A percentile compares a stretch with the other conserved stretches of the same genome.
Conservation (phyloP, 441 rosid species). For the Pelargonium fulgidum region DNA sequence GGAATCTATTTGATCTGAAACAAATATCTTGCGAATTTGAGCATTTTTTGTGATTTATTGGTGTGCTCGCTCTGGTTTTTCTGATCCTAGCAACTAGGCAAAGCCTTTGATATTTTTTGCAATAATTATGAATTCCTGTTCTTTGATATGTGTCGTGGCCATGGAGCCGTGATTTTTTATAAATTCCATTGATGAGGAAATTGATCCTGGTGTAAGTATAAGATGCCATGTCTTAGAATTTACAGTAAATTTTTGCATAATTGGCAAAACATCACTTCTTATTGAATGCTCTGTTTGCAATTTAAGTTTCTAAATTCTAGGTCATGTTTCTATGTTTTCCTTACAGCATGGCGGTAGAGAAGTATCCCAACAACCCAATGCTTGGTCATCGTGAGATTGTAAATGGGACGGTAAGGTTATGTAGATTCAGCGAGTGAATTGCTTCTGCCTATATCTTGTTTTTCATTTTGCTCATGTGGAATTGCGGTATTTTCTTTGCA, state of each 20-base stretch:
- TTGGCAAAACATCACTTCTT: background rate
- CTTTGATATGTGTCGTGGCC: background rate
- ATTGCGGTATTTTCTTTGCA: slow-evolving; percentile 23
- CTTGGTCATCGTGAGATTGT: slow-evolving; percentile 70
- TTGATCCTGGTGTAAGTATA: background rate
- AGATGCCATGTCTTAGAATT: background rate
- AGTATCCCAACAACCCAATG: slow-evolving; percentile 68
- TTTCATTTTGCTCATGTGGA: background rate
- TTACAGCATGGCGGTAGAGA: slow-evolving; percentile 66
- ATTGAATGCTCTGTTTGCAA: background rate
- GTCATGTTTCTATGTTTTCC: slow-evolving; percentile 14
- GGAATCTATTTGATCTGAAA: background rate
- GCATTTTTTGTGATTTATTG: slow-evolving; percentile 2
- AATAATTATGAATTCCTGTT: background rate
- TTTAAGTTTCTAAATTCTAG: background rate
- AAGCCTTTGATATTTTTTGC: background rate
- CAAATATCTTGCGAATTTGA: background rate
- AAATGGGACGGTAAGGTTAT: slow-evolving; percentile 51
- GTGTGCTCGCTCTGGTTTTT: background rate
- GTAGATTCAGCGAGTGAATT: background rate
- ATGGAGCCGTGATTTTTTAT: slow-evolving; percentile 2
- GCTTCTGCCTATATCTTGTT: background rate
- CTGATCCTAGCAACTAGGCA: background rate
- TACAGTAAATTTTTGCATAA: background rate
- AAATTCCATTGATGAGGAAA: background rate